Percentiles rank a stretch among this genome's conserved stretches.
Conservation (phyloP, 2,329 filamentous ascomycete genomes). For the Pyricularia sp. region DNA sequence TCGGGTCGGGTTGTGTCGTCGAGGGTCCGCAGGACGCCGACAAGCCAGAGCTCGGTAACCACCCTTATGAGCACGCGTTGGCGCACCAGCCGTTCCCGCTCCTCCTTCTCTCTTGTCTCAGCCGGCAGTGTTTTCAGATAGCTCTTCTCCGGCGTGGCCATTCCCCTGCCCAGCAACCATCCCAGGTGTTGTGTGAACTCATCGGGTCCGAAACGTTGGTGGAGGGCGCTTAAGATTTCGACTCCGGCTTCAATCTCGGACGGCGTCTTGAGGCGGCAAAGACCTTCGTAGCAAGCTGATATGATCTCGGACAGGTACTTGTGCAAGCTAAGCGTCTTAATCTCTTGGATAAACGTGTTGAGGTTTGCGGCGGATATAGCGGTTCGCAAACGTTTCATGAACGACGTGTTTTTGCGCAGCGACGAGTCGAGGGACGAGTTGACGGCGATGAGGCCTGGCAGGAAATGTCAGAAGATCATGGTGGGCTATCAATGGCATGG, state of each 20-base stretch:
- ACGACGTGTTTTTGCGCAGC: slow-evolving; percentile 95
- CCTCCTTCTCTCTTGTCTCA: slow-evolving; percentile 86
- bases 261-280: slow-evolving; percentile 83
- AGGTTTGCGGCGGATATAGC: slow-evolving; percentile 74
- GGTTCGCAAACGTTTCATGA: slow-evolving; percentile 92
- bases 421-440: slow-evolving; percentile 82
- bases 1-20: slow-evolving; percentile 55
- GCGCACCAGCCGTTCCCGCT: slow-evolving; percentile 82
- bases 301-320: slow-evolving; percentile 98
- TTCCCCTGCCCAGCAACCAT: slow-evolving; percentile 84
- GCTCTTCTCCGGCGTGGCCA: slow-evolving; percentile 83
- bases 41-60: slow-evolving; percentile 93
- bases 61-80: slow-evolving; percentile 82
- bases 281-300: slow-evolving; percentile 87
- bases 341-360: slow-evolving; percentile 79
- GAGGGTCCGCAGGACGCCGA: slow-evolving; percentile 76
- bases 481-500: slow-evolving; percentile 6
- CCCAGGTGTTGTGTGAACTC: slow-evolving; percentile 89
- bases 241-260: slow-evolving; percentile 88
- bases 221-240: slow-evolving; percentile 88
- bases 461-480: slow-evolving; percentile 5
- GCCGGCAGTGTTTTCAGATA: slow-evolving; percentile 66
- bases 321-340: slow-evolving; percentile 80
- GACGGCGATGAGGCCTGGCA: slow-evolving; percentile 65
- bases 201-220: slow-evolving; percentile 82